phyloP scores from a whole-genome alignment of 768 basidiomycete genomes.

The Boletus rufocinnamomeus region DNA sequence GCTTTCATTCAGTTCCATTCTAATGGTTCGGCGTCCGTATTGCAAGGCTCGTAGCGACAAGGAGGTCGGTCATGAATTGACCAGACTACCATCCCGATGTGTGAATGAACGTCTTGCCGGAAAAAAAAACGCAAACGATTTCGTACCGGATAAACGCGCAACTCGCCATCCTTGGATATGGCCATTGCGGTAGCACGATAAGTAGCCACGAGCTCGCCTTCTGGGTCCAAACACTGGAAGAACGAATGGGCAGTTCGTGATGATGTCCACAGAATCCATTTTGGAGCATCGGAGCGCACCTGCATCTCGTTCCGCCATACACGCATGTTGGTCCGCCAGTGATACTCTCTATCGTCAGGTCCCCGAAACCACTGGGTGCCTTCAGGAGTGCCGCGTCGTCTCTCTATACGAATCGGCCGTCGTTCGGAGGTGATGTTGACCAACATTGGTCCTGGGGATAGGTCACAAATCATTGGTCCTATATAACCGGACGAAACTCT shows the following conservation, averaged over 20 bases:
- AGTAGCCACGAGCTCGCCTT: conserved; percentile 27
- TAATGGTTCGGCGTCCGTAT: conserved; percentile 26
- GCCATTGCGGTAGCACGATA: conserved; percentile 30
- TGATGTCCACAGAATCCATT: neutral
- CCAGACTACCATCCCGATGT: conserved; percentile 16
- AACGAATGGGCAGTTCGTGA: neutral
- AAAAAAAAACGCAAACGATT: neutral
- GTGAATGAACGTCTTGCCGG: neutral
- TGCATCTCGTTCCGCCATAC: conserved; percentile 28
- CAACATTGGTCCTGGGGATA: conserved; percentile 9
- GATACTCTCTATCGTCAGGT: conserved; percentile 25
- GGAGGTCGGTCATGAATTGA: conserved; percentile 29
- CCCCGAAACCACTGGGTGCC: conserved; percentile 28
- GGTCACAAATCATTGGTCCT: conserved; percentile 13
- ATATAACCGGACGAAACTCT: conserved; percentile 24
- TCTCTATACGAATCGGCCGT: conserved; percentile 10
- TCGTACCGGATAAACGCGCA: conserved; percentile 31
- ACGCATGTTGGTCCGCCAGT: conserved; percentile 17
- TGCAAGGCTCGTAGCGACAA: conserved; percentile 32
- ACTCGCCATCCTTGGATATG: conserved; percentile 29
- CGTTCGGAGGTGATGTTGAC: conserved; percentile 20
- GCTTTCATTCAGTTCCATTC: neutral
- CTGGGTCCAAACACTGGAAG: conserved; percentile 20
- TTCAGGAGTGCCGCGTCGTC: conserved; percentile 10
- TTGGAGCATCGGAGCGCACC: conserved; percentile 10